These are phyloP conservation scores for Amphirosellinia nigrospora DNA, from an alignment of 495 filamentous ascomycete genomes.

Conservation along the genomic window DNA sequence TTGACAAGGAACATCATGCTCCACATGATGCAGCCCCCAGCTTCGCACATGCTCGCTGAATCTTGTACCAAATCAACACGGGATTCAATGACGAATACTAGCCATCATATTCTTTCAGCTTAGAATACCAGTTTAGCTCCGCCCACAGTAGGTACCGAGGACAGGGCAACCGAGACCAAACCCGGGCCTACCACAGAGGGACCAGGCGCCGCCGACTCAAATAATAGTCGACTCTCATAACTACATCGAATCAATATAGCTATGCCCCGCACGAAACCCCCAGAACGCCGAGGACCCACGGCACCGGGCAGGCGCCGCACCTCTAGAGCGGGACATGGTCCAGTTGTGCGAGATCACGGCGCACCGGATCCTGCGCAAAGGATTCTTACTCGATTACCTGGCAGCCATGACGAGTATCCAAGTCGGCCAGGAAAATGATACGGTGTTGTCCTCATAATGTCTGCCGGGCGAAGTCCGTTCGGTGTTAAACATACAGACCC, in stretches of 20 bases:
- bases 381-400: conserved; percentile 21
- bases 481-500: conserved; percentile 5
- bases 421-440: conserved; percentile 18
- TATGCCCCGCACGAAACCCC: background rate
- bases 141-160: background rate
- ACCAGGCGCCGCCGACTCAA: background rate
- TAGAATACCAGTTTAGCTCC: background rate
- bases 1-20: conserved; percentile 3
- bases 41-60: background rate
- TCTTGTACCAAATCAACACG: background rate
- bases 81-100: background rate
- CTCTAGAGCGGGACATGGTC: background rate
- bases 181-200: background rate
- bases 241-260: background rate
- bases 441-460: conserved; percentile 21
- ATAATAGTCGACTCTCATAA: too few relatives aligned
- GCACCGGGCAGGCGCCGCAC: background rate
- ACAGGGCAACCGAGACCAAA: background rate
- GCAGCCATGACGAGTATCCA: conserved; percentile 16
- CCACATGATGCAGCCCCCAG: background rate
- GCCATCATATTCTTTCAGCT: background rate
- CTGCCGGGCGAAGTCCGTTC: conserved; percentile 9
- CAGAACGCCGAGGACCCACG: background rate
- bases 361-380: conserved; percentile 22
- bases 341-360: conserved; percentile 23